Percentiles rank a stretch among this genome's conserved stretches.
These are phyloP conservation scores for Lantana camara DNA, from an alignment of 257 asterid genomes.

Conservation along the genomic window DNA sequence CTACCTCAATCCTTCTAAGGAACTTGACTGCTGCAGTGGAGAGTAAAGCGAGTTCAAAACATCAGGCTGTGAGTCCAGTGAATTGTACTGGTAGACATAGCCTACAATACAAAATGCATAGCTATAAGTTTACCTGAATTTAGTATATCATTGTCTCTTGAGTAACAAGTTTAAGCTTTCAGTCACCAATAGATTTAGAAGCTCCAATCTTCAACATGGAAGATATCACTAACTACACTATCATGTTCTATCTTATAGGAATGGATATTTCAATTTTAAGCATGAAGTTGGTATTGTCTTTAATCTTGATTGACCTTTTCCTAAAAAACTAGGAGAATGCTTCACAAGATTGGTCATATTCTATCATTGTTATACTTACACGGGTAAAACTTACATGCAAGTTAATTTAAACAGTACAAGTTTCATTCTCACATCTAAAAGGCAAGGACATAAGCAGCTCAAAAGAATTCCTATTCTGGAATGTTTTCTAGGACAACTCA, in stretches of 20 bases:
- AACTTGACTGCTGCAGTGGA: slow-evolving; percentile 89
- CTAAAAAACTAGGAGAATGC: neutral
- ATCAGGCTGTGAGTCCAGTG: slow-evolving; percentile 93
- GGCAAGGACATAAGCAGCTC: slow-evolving; percentile 5
- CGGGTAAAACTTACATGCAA: slow-evolving; percentile 1
- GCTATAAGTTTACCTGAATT: slow-evolving; percentile 17
- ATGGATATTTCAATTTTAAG: slow-evolving; percentile 5
- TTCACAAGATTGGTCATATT: slow-evolving; percentile 16
- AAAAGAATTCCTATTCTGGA: slow-evolving; percentile 14
- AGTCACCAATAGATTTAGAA: slow-evolving; percentile 20
- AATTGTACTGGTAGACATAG: slow-evolving; percentile 86
- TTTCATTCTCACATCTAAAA: slow-evolving; percentile 12
- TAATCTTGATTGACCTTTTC: neutral
- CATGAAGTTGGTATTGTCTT: neutral
- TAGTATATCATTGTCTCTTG: slow-evolving; percentile 13
- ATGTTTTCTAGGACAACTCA: slow-evolving; percentile 20
- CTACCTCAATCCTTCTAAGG: slow-evolving; percentile 89
- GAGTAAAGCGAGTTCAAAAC: slow-evolving; percentile 92
- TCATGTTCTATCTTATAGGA: neutral
- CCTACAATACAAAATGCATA: slow-evolving; percentile 55
- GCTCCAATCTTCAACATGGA: neutral
- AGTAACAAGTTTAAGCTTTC: slow-evolving; percentile 21
- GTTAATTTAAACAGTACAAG: slow-evolving; percentile 12
- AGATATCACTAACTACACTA: slow-evolving; percentile 6
- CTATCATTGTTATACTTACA: neutral